These are phyloP conservation scores for Monosporascus sp. DNA, from an alignment of 2,329 filamentous ascomycete genomes.

Conservation along the genomic window DNA sequence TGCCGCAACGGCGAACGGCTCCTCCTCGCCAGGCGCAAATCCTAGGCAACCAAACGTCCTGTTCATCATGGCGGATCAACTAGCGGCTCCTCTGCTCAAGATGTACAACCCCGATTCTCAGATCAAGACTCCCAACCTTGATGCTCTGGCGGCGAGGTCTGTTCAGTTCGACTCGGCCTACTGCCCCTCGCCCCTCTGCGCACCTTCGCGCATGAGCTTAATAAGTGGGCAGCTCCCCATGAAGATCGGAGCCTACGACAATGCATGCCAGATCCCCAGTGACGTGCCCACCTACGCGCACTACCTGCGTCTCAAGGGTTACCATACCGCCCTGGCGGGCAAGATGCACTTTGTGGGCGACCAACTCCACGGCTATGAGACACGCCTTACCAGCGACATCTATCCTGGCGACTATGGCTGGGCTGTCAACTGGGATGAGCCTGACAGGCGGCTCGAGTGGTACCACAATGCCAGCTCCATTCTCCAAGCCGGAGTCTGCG, in stretches of 20 bases:
- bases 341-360: slow-evolving; percentile 99
- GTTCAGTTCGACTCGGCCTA: slow-evolving; percentile 93
- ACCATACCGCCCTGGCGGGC: slow-evolving; percentile 84
- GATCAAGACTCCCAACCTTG: slow-evolving; percentile 88
- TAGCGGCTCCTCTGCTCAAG: slow-evolving; percentile 83
- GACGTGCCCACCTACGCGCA: slow-evolving; percentile 90
- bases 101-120: slow-evolving; percentile 85
- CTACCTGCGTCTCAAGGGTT: slow-evolving; percentile 77
- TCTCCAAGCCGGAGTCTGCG: slow-evolving; percentile 79
- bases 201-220: slow-evolving; percentile 89
- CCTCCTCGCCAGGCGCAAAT: slow-evolving; percentile 21
- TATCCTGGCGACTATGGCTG: slow-evolving; percentile 93
- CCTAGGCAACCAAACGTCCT: slow-evolving; percentile 63
- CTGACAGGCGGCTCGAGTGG: slow-evolving; percentile 81
- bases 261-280: slow-evolving; percentile 76
- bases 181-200: slow-evolving; percentile 88
- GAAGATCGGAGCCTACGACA: slow-evolving; percentile 89
- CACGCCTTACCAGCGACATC: slow-evolving; percentile 88
- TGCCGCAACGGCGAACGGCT: slow-evolving; percentile 23
- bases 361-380: slow-evolving; percentile 90
- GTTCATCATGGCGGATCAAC: slow-evolving; percentile 96
- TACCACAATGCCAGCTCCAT: slow-evolving; percentile 96
- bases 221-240: slow-evolving; percentile 87
- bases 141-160: slow-evolving; percentile 71
- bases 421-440: slow-evolving; percentile 93